Base-by-base conservation (phyloP, 305 asterid species). In the Fraxinus platypoda region DNA sequence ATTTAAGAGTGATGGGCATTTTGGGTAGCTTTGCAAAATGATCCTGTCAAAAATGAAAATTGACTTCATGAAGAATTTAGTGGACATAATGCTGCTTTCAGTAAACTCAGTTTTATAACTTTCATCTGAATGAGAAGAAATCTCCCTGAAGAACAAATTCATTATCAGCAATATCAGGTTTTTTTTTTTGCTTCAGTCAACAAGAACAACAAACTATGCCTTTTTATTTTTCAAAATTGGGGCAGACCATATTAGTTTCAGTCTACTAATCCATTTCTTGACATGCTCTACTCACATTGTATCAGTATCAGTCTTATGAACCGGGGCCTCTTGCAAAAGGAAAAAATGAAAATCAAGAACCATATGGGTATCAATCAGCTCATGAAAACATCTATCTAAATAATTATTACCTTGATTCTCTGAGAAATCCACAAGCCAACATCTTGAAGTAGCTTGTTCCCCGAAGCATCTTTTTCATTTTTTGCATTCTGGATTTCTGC, bases 381-480 rank as follows among this genome's bases (percentile, higher is more conserved):
- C 68, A 57, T 57, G 68, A 57, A 57, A 54, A 34, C 31, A 31
- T 52, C 62, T 11, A 15, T 77, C 72, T 52, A 37, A 41, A 79
- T 34, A 83, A 82, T 64, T 76, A 76, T 59, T 82, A 92, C 97
- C 96, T 88, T 93, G 79, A 93, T 91, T 83, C 84, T 90, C 73
- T 89, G 89, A 74, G 94, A 91, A 81, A 93, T 82, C 97, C 95
- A 93, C 80, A 93, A 82, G 79, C 97, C 97, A n/a, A 91, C 81
- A 74, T 93, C 97, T 84, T 90, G 92, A 82, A 91, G 92, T 78
- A 79, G 85, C 88, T 83, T 89, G 85, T 93, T 93, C 73, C 95
- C 97, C 33, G 95, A 91, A 87, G 95, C 94, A 89, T 93, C 97
- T 73, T 78, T 76, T 81, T 91, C 97, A 34, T 88, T 71, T 84